Conservation (phyloP, 768 basidiomycete species). For the Lactarius hengduanensis region DNA sequence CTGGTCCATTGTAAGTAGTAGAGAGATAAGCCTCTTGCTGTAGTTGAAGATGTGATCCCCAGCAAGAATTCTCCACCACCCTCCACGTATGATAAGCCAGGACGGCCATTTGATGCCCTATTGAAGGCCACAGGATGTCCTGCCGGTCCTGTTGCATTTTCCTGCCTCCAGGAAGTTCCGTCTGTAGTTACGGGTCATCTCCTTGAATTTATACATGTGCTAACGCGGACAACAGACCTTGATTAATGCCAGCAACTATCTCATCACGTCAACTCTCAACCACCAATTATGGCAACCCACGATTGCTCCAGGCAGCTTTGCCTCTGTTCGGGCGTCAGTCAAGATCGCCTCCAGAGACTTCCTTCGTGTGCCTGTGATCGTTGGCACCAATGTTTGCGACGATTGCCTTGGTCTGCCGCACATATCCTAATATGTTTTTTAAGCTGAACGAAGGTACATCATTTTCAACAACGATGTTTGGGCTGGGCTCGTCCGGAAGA, state of each 20-base stretch:
- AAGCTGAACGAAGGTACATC: constrained; percentile 55
- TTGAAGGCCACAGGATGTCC: constrained; percentile 47
- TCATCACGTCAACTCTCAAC: constrained; percentile 48
- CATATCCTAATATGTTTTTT: constrained; percentile 12
- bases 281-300: constrained; percentile 56
- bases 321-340: constrained; percentile 44
- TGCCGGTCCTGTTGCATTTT: constrained; percentile 39
- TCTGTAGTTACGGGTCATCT: constrained; percentile 38
- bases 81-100: constrained; percentile 50
- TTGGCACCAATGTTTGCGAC: constrained; percentile 50
- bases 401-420: constrained; percentile 47
- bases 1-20: constrained; percentile 48
- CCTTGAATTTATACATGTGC: neutral
- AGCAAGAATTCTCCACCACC: constrained; percentile 54
- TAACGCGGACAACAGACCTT: constrained; percentile 39
- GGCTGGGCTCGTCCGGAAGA: constrained; percentile 40
- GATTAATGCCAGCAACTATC: constrained; percentile 45
- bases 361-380: constrained; percentile 49
- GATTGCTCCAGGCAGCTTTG: constrained; percentile 48
- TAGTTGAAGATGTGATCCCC: constrained; percentile 5
- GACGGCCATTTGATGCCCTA: constrained; percentile 49
- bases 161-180: constrained; percentile 47
- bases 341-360: constrained; percentile 48
- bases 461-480: constrained; percentile 42
- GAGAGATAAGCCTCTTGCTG: neutral